Evolutionary conservation across 768 basidiomycete species (phyloP), one percentile per base, ranked within the genome.

Genomic region (Podaxis sp.): DNA sequence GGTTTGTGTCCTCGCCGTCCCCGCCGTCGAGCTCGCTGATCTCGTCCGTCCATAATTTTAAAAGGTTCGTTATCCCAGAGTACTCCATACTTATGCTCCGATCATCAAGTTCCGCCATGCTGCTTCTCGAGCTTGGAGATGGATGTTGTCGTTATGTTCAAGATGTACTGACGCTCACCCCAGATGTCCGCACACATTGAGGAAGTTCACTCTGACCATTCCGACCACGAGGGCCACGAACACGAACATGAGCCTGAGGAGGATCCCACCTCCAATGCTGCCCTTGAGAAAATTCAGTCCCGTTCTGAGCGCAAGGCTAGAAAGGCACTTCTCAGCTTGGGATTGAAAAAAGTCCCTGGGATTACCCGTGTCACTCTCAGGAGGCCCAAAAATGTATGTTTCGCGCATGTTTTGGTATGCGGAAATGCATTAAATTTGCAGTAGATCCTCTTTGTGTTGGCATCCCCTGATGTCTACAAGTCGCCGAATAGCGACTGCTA

Each of bases 401-500:
- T 30, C 2, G 12, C 22, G 40, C 57, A 39, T 28, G n/a, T 12
- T 8, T 2, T 22, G 28, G 28, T 12, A 19, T 17, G 38, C 49
- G 44, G 44, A 46, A 49, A 55, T 53, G 60, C 63, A 58, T 30
- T 33, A 60, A 61, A 55, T 58, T 44, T 61, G 19, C 48, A 28
- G 49, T 69, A 93, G 91, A 80, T 96, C 66, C 87, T 99, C 65
- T 92, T 98, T 73, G 96, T 98, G 64, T 84, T 99, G 69, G 87
- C 93, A 59, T 81, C 89, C 56, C 97, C 97, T 40, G 97, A 99
- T 67, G 97, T 99, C 59, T 99, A 92, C 88, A 98, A 98, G 83
- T 95, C 93, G 55, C 88, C 91, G 48, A 95, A 94, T 79, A 95
- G 93, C 73, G 97, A 99, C 79, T 94, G 92, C 78, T 98, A 99